These are phyloP conservation scores for Aspergillus brunneoviolaceus DNA, from an alignment of 2,329 filamentous ascomycete genomes.

Conservation along the genomic window DNA sequence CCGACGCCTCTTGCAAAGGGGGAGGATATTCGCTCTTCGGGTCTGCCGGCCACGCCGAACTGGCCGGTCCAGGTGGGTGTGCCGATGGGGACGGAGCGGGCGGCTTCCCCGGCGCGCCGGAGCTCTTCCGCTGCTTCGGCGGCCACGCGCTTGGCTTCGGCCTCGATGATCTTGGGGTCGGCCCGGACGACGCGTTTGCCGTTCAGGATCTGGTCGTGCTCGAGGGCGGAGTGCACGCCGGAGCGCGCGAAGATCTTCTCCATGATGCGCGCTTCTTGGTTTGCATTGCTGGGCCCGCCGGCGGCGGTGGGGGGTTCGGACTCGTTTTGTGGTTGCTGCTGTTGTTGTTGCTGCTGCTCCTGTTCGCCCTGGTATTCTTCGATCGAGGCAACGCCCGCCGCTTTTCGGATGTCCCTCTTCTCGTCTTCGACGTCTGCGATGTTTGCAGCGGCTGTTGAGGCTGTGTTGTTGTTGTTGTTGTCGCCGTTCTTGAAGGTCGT, in stretches of 20 bases:
- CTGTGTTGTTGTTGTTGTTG: background rate
- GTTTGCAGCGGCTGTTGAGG: background rate
- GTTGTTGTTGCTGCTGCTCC: conserved; percentile 24
- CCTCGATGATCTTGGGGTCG: conserved; percentile 74
- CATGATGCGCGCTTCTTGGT: conserved; percentile 72
- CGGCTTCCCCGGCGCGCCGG: conserved; percentile 69
- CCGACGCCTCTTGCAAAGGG: conserved; percentile 47
- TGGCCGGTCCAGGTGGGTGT: conserved; percentile 93
- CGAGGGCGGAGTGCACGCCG: conserved; percentile 83
- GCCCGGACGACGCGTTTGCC: conserved; percentile 70
- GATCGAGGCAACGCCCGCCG: conserved; percentile 62
- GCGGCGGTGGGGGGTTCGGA: background rate
- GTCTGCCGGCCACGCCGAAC: conserved; percentile 73
- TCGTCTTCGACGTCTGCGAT: conserved; percentile 29
- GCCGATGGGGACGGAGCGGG: conserved; percentile 71
- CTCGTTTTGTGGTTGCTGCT: conserved; percentile 11
- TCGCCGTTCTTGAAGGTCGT: conserved; percentile 58
- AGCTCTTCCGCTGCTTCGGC: conserved; percentile 75
- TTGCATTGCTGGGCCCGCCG: conserved; percentile 23
- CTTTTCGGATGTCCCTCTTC: conserved; percentile 50
- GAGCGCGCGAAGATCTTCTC: conserved; percentile 84
- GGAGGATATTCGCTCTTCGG: conserved; percentile 49
- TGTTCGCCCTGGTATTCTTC: conserved; percentile 61
- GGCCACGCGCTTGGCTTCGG: conserved; percentile 78
- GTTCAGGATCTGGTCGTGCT: conserved; percentile 88